Base-by-base conservation (phyloP, 129 eudicot genomes). In the Flaveria robusta region DNA sequence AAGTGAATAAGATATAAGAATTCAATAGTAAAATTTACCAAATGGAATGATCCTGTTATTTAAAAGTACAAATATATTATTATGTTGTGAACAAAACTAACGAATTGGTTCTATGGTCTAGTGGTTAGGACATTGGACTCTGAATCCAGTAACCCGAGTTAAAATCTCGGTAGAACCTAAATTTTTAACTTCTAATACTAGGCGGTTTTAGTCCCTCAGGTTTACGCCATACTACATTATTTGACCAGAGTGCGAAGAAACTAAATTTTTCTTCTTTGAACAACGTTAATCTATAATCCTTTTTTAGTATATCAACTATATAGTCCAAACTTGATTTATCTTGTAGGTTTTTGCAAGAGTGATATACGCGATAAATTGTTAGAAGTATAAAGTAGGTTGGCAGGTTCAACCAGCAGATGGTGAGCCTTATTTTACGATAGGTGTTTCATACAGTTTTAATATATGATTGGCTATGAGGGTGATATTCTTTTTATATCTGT, bases 81-180 rank as follows among this genome's bases (percentile, higher is more conserved):
- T 3, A 39, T 0, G 11, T 41, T 6, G 9, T 41, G 0, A 7
- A 42, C 60, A 52, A 18, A n/a, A 0, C 1, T 16, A n/a, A 18
- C 1, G 7, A 50, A 27, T 27, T 29, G 88, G 91, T 87, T 72
- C 91, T 68, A 87, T 85, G 89, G 89, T 85, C 89, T 89, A 86
- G 91, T 77, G 89, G 91, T 86, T 74, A 84, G 91, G 91, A 86
- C 87, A 86, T 82, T 84, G 88, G 94, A 86, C 91, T 86, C 91
- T 89, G 94, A 88, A 86, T 88, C 88, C 86, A 83, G 92, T 88
- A 88, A 85, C 92, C 92, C 92, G 92, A 88, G 89, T 88, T 88
- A 90, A 86, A 88, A 1, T 88, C 93, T 88, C 90, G 93, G 93
- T 86, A 69, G 93, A 63, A 88, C 90, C 93, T 86, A 3, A 0